A percentile compares a stretch with the other conserved stretches of the same genome.
phyloP scores from a whole-genome alignment of 164 flowering plant species.

The Piper betle region DNA sequence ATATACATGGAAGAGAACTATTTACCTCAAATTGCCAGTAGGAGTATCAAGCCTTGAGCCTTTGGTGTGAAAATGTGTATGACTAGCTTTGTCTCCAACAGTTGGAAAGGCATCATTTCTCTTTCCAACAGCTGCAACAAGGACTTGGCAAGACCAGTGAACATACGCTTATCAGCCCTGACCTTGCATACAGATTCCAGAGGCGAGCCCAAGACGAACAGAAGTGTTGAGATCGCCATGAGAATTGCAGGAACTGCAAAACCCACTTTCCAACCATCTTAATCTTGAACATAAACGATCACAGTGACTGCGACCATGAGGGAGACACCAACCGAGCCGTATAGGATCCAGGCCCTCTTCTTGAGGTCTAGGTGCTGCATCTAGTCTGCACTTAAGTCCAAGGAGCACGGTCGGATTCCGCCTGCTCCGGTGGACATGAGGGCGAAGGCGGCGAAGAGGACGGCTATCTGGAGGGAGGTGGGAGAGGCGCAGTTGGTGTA shows the following conservation, averaged over 20 bases:
- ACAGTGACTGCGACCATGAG: conserved; percentile 15
- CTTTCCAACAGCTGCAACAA: conserved; percentile 26
- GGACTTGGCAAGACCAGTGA: conserved; percentile 30
- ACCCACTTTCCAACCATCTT: conserved; percentile 34
- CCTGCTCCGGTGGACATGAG: conserved; percentile 44
- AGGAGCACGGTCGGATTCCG: conserved; percentile 35
- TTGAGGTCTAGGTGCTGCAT: background rate
- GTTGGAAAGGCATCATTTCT: conserved; percentile 19
- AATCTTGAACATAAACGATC: conserved; percentile 37
- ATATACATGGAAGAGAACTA: background rate
- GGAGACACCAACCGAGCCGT: conserved; percentile 14
- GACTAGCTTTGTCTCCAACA: conserved; percentile 5
- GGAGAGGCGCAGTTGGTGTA: conserved; percentile 11
- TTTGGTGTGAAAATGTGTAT: conserved; percentile 15
- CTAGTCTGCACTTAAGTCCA: conserved; percentile 47
- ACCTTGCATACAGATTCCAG: conserved; percentile 22
- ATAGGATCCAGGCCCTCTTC: conserved; percentile 15
- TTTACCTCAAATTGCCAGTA: conserved; percentile 33
- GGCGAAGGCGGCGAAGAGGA: conserved; percentile 20
- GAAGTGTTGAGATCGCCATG: conserved; percentile 17
- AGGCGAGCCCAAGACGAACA: conserved; percentile 34
- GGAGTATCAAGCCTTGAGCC: conserved; percentile 22
- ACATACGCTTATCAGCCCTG: conserved; percentile 25
- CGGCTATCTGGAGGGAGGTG: conserved; percentile 12
- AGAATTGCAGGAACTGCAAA: conserved; percentile 20